Percentiles rank a stretch among this genome's conserved stretches.
Evolutionary conservation across 1,284 basidiomycete genomes (phyloP).

Genomic region (Ustilago trichophora): DNA sequence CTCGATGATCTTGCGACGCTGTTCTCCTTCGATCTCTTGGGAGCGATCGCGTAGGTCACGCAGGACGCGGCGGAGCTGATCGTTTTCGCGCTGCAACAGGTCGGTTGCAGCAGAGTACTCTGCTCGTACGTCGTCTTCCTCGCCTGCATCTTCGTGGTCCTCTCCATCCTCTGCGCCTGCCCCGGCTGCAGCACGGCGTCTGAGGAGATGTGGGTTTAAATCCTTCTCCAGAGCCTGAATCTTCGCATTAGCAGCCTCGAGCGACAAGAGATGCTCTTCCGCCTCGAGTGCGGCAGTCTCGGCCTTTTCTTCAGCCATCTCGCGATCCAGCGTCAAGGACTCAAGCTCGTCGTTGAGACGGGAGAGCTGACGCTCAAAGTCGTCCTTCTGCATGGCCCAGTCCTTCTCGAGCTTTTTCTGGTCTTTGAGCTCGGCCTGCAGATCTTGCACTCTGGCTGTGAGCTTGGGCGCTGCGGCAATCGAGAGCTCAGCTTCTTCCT

Average conservation of each 20-base stretch:
- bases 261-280: slow-evolving; percentile 84
- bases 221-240: slow-evolving; percentile 39
- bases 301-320: slow-evolving; percentile 92
- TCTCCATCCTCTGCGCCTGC: slow-evolving; percentile 48
- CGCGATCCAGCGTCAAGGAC: slow-evolving; percentile 93
- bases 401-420: slow-evolving; percentile 57
- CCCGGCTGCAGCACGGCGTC: slow-evolving; percentile 66
- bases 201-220: slow-evolving; percentile 33
- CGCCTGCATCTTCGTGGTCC: slow-evolving; percentile 5
- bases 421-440: slow-evolving; percentile 54
- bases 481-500: slow-evolving; percentile 83
- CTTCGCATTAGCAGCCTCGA: slow-evolving; percentile 76
- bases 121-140: slow-evolving; percentile 9
- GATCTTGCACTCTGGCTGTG: slow-evolving; percentile 44
- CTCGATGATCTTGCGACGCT: slow-evolving; percentile 81
- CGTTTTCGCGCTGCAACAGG: slow-evolving; percentile 95
- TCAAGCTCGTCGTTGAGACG: slow-evolving; percentile 90
- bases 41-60: slow-evolving; percentile 43
- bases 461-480: slow-evolving; percentile 82
- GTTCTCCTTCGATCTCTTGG: slow-evolving; percentile 85
- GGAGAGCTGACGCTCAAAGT: slow-evolving; percentile 69
- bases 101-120: slow-evolving; percentile 68
- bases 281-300: slow-evolving; percentile 82
- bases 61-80: slow-evolving; percentile 90
- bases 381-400: slow-evolving; percentile 48